Conservation (phyloP, 23 red algal species). For the Chondrus crispus region DNA sequence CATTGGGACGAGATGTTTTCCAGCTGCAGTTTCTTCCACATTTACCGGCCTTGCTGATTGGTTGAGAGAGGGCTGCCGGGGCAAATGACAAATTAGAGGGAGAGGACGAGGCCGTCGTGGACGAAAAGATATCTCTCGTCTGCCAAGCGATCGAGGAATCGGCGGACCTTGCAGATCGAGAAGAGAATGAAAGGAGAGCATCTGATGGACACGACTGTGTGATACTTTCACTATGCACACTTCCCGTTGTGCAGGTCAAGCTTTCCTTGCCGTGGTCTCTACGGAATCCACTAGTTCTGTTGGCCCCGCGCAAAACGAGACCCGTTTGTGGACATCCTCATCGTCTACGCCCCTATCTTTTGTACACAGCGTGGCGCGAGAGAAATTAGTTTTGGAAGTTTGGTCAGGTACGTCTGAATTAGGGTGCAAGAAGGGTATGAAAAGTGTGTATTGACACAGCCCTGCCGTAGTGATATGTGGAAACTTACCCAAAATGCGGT, state of each 20-base stretch:
- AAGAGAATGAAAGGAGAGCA: slow-evolving; percentile 24
- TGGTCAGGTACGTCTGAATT: too few relatives aligned
- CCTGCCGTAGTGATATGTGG: too few relatives aligned
- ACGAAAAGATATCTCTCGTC: not conserved
- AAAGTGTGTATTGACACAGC: too few relatives aligned
- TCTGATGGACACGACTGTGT: too few relatives aligned
- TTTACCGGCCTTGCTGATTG: slow-evolving; percentile 23
- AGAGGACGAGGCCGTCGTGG: not conserved
- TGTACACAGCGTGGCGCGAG: not conserved
- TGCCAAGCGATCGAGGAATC: not conserved
- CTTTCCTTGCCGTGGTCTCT: too few relatives aligned
- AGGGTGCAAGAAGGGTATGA: too few relatives aligned
- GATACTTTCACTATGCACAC: too few relatives aligned
- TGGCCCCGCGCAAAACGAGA: slow-evolving; percentile 55
- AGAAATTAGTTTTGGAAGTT: too few relatives aligned
- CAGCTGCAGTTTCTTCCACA: slow-evolving; percentile 35
- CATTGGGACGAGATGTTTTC: slow-evolving; percentile 34
- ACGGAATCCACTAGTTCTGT: slow-evolving; percentile 38
- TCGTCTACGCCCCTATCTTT: slow-evolving; percentile 22
- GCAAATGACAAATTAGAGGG: not conserved
- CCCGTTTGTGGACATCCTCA: slow-evolving; percentile 27
- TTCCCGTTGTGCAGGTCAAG: too few relatives aligned
- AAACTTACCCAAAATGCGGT: slow-evolving; percentile 72
- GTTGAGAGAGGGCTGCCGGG: not conserved
- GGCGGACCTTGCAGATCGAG: not conserved